Percentiles rank a stretch among this genome's conserved stretches.
Evolutionary conservation across 2,329 filamentous ascomycete species (phyloP).

Genomic region (Acarospora socialis): DNA sequence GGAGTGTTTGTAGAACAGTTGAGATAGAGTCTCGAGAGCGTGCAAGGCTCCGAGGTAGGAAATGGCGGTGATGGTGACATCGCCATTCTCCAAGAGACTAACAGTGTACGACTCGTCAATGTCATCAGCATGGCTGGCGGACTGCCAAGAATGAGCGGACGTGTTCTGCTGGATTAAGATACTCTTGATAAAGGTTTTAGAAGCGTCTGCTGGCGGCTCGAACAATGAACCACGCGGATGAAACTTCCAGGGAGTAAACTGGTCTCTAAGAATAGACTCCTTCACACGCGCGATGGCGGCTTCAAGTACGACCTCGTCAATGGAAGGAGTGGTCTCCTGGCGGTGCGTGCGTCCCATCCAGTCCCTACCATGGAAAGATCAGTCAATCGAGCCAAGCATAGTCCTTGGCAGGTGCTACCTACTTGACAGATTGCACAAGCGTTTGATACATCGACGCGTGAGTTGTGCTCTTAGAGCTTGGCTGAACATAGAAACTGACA

Average conservation of each 20-base stretch:
- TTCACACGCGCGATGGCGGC: conserved; percentile 41
- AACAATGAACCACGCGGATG: conserved; percentile 48
- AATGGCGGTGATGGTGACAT: conserved; percentile 47
- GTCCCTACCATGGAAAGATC: too few species aligned
- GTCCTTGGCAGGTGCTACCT: too few species aligned
- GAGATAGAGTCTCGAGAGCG: conserved; percentile 62
- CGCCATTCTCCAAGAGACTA: conserved; percentile 42
- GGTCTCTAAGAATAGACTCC: conserved; percentile 49
- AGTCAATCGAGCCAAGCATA: too few species aligned
- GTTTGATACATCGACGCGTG: too few species aligned
- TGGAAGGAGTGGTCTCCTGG: too few species aligned
- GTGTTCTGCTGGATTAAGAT: conserved; percentile 49
- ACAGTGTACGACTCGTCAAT: conserved; percentile 67
- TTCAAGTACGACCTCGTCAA: too few species aligned
- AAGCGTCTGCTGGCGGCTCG: conserved; percentile 41
- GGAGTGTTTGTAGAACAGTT: conserved; percentile 65
- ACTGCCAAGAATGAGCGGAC: conserved; percentile 38
- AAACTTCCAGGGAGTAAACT: conserved; percentile 68
- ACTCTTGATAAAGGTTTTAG: conserved; percentile 39
- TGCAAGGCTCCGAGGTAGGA: conserved; percentile 56
- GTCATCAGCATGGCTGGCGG: conserved; percentile 46
- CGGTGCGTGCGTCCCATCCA: too few species aligned
- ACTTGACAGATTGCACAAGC: too few species aligned
- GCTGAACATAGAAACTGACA: too few species aligned
- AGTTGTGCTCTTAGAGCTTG: too few species aligned